These are phyloP conservation scores for Avena atlantica DNA, from an alignment of 176 grass and related monocot species.

Conservation along the genomic window DNA sequence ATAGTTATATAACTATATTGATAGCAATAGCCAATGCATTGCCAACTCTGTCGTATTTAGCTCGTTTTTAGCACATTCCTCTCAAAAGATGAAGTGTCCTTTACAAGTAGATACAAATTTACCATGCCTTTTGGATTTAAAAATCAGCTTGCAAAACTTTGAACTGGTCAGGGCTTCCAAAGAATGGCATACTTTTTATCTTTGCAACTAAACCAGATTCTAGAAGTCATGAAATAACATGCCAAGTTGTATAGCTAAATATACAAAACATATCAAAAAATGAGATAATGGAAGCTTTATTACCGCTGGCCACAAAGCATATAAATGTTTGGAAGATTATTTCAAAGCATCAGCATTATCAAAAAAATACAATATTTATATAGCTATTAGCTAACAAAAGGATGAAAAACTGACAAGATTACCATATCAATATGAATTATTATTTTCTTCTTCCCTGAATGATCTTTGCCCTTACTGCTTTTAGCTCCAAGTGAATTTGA, in stretches of 20 bases:
- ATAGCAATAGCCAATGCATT: neutral
- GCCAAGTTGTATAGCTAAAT: constrained; percentile 19
- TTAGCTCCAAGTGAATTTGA: constrained; percentile 61
- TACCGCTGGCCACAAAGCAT: neutral
- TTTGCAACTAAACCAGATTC: constrained; percentile 25
- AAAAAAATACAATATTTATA: constrained; percentile 18
- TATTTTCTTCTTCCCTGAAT: constrained; percentile 57
- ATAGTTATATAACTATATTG: constrained; percentile 6
- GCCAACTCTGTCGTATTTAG: neutral
- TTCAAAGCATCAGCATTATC: constrained; percentile 32
- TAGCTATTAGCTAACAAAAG: constrained; percentile 22
- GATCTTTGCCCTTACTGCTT: constrained; percentile 52
- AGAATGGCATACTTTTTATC: constrained; percentile 16
- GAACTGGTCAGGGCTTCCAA: constrained; percentile 16
- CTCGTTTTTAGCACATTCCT: neutral
- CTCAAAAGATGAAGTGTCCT: neutral
- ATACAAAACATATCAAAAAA: neutral
- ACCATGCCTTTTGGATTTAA: neutral
- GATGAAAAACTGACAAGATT: constrained; percentile 41
- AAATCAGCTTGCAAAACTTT: neutral
- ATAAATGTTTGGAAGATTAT: constrained; percentile 7
- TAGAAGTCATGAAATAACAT: neutral
- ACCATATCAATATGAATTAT: constrained; percentile 97
- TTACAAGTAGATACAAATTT: constrained; percentile 9
- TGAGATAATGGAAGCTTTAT: neutral